Percentiles rank a stretch among this genome's conserved stretches.
Evolutionary conservation across 768 basidiomycete genomes (phyloP).

Genomic region (Stropharia rugosoannulata): DNA sequence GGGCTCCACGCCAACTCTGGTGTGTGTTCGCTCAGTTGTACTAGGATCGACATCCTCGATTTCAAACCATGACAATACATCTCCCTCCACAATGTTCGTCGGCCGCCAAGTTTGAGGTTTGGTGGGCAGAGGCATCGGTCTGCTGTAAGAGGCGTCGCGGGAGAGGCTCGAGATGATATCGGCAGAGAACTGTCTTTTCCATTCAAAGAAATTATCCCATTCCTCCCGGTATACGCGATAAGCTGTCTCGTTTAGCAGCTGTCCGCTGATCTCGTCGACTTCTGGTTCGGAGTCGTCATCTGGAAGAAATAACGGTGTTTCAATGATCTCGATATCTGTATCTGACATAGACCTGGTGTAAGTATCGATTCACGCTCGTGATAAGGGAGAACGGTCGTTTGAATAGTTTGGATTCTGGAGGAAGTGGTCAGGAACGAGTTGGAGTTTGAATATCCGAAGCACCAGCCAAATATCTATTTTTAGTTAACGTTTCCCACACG

Average conservation of each 20-base stretch:
- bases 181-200: constrained; percentile 35
- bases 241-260: constrained; percentile 16
- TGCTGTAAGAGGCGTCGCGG: background rate
- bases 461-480: no score
- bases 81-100: background rate
- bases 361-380: no score
- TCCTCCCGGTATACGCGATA: constrained; percentile 30
- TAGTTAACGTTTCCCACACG: no score
- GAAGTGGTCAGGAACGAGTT: no score
- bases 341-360: no score
- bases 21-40: background rate
- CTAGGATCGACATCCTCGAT: background rate
- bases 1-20: background rate
- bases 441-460: no score
- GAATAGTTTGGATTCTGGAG: no score
- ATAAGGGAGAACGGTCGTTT: no score
- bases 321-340: no score
- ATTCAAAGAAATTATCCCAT: constrained; percentile 48
- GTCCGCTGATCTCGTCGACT: no score
- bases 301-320: no score
- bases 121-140: background rate
- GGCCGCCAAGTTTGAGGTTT: background rate
- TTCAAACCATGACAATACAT: background rate
- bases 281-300: no score
- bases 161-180: constrained; percentile 8